Evolutionary conservation across 805 yeast genomes (phyloP).

Genomic region (Zygosaccharomyces lentus): DNA sequence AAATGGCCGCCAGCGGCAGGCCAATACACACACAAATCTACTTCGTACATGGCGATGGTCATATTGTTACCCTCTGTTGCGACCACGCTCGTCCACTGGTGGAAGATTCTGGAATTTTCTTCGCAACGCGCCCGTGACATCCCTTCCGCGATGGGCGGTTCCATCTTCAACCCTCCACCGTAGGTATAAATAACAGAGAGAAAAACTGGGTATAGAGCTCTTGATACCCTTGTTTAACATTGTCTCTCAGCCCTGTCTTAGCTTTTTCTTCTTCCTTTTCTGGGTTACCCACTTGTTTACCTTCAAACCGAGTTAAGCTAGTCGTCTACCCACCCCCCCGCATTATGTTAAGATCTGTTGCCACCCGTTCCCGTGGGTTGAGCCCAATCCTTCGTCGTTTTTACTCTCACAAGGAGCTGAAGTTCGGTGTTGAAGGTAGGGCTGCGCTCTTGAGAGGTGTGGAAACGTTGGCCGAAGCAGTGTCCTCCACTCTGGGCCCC

Average conservation of each 20-base stretch:
- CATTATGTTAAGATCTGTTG: constrained; percentile 16
- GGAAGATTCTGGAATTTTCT: constrained; percentile 4
- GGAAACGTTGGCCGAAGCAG: constrained; percentile 92
- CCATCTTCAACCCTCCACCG: not conserved
- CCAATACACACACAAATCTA: no score
- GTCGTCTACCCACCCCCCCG: not conserved
- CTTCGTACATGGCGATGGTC: not conserved
- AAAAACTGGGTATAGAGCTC: not conserved
- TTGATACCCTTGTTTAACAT: not conserved
- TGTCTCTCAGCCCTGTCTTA: not conserved
- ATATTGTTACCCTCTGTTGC: not conserved
- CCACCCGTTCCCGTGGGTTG: constrained; percentile 18
- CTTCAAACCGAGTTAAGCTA: not conserved
- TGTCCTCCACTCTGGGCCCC: constrained; percentile 94
- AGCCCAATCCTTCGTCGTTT: constrained; percentile 30
- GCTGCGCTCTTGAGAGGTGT: constrained; percentile 93
- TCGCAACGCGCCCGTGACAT: constrained; percentile 1
- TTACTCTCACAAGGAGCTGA: constrained; percentile 79
- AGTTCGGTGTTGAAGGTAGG: constrained; percentile 96
- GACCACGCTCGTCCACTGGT: not conserved
- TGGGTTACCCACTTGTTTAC: not conserved
- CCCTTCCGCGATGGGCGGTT: constrained; percentile 6
- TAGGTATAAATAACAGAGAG: constrained; percentile 4
- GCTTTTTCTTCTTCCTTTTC: not conserved
- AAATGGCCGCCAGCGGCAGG: not conserved